Conservation (phyloP, 306 rosid species). For the Castanospermum australe region DNA sequence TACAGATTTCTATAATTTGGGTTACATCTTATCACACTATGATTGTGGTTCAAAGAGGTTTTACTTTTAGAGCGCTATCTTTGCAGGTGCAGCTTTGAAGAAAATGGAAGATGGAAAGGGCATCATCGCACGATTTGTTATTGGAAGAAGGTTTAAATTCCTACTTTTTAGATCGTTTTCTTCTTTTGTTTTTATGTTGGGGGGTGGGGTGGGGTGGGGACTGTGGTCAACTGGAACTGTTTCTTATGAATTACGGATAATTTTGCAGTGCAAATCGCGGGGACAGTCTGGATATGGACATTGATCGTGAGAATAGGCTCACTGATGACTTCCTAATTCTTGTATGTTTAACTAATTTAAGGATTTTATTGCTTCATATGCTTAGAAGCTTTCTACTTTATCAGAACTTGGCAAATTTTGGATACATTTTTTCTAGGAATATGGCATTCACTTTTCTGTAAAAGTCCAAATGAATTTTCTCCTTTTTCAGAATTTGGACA, state of each 20-base stretch:
- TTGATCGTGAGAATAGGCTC: constrained; percentile 72
- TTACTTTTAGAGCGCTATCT: constrained; percentile 18
- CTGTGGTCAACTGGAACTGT: not conserved
- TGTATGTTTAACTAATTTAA: constrained; percentile 48
- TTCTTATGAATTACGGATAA: constrained; percentile 21
- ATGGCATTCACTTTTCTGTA: constrained; percentile 17
- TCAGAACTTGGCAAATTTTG: not conserved
- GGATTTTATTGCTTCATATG: constrained; percentile 6
- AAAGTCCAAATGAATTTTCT: constrained; percentile 5
- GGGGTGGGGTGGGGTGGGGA: not conserved
- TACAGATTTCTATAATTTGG: not conserved
- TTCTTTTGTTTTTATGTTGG: not conserved
- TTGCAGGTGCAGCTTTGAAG: constrained; percentile 64
- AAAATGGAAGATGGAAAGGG: constrained; percentile 81
- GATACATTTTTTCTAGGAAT: constrained; percentile 8
- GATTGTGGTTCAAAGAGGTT: constrained; percentile 22
- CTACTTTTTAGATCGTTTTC: not conserved
- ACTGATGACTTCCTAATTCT: constrained; percentile 78
- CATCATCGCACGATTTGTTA: constrained; percentile 75
- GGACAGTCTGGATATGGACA: constrained; percentile 66
- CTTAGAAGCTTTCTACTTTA: not conserved
- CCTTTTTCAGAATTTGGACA: constrained; percentile 2
- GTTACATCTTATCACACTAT: not conserved
- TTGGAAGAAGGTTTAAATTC: constrained; percentile 80
- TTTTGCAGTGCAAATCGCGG: constrained; percentile 76